phyloP scores from a whole-genome alignment of 805 yeast species.

The Candida saitoana region DNA sequence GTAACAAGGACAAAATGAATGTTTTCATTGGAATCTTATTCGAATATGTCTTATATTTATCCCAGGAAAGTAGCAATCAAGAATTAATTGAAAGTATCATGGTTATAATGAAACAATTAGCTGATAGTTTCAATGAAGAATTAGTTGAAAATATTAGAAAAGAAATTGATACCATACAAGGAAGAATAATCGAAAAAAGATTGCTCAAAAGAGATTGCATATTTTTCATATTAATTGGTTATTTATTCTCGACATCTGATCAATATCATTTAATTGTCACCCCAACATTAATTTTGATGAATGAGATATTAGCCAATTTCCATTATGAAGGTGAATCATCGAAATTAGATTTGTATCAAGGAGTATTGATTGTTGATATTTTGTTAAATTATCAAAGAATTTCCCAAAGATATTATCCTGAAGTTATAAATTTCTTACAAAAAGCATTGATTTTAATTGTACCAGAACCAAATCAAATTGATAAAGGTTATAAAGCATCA shows the following conservation, averaged over 20 bases:
- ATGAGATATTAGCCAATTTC: conserved; percentile 50
- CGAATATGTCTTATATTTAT: conserved; percentile 52
- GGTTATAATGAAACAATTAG: conserved; percentile 48
- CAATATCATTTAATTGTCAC: conserved; percentile 89
- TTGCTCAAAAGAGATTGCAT: conserved; percentile 48
- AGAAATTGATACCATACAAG: conserved; percentile 53
- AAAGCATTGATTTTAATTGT: conserved; percentile 44
- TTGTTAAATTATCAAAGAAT: conserved; percentile 70
- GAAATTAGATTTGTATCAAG: conserved; percentile 47
- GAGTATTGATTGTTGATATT: conserved; percentile 62
- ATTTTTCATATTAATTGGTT: conserved; percentile 68
- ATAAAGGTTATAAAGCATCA: background rate
- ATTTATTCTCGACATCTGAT: conserved; percentile 88
- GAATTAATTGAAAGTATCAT: conserved; percentile 41
- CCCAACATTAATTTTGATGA: conserved; percentile 70
- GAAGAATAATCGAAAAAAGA: conserved; percentile 31
- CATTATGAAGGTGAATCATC: conserved; percentile 29
- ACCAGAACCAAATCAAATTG: conserved; percentile 30
- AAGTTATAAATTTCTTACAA: conserved; percentile 57
- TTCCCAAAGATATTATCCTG: conserved; percentile 82
- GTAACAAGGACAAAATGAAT: conserved; percentile 74
- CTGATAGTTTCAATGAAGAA: conserved; percentile 61
- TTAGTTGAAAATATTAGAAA: conserved; percentile 61
- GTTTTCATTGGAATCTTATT: conserved; percentile 59
- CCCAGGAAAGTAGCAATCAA: conserved; percentile 18